Conservation (phyloP, 805 yeast species). For the Spathaspora boniae region DNA sequence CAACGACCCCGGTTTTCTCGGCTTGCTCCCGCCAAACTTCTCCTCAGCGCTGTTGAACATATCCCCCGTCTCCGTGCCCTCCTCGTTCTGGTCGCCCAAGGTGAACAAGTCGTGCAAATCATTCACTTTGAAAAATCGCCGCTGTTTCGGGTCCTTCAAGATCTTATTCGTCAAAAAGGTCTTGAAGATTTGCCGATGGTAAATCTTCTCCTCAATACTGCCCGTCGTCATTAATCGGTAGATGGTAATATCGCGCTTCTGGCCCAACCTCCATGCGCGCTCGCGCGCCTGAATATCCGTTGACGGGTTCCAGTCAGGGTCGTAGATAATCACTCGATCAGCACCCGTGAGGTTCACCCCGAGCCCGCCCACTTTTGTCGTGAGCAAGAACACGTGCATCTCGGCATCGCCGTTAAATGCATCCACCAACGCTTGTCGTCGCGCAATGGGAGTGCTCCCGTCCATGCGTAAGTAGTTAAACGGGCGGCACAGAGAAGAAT, state of each 20-base stretch:
- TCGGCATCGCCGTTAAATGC: conserved; percentile 61
- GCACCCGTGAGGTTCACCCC: conserved; percentile 96
- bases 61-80: conserved; percentile 66
- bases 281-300: conserved; percentile 97
- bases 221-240: conserved; percentile 93
- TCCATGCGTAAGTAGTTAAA: conserved; percentile 81
- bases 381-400: conserved; percentile 68
- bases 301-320: conserved; percentile 99
- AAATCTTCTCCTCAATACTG: conserved; percentile 93
- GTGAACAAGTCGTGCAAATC: conserved; percentile 89
- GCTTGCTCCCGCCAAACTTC: conserved; percentile 28
- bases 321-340: conserved; percentile 86
- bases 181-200: conserved; percentile 94
- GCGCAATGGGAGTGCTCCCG: conserved; percentile 80
- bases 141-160: conserved; percentile 90
- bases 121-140: conserved; percentile 86
- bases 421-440: conserved; percentile 78
- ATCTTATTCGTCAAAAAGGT: conserved; percentile 92
- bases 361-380: conserved; percentile 94
- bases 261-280: conserved; percentile 96
- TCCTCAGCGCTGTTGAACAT: conserved; percentile 51
- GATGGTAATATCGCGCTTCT: conserved; percentile 85
- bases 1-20: conserved; percentile 31
- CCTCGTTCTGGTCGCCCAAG: conserved; percentile 68
- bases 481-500: too few relatives aligned